Conservation (phyloP, 331 rosid genomes). For the Rhamnella rubrinervis region DNA sequence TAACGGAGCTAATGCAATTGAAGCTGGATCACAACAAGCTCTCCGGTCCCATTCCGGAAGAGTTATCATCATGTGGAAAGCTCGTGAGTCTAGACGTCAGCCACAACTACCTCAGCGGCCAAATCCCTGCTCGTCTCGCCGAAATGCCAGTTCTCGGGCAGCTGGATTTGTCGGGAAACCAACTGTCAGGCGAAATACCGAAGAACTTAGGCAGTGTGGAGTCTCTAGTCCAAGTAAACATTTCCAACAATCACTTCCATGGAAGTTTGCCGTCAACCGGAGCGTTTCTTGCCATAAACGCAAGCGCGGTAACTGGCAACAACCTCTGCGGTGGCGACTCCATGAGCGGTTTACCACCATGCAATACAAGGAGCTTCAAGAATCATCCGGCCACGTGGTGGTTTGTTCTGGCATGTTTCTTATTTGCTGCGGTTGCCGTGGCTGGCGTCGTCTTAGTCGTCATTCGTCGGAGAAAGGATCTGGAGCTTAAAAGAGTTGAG, state of each 20-base stretch:
- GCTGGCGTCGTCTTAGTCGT: constrained; percentile 23
- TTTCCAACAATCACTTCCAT: constrained; percentile 70
- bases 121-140: constrained; percentile 50
- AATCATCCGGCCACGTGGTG: constrained; percentile 37
- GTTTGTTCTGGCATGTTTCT: constrained; percentile 41
- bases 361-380: constrained; percentile 28
- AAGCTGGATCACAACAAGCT: constrained; percentile 65
- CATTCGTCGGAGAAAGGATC: constrained; percentile 38
- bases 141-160: constrained; percentile 71
- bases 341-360: constrained; percentile 57
- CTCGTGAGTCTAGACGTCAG: constrained; percentile 74
- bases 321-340: constrained; percentile 50
- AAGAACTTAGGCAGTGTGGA: constrained; percentile 40
- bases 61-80: constrained; percentile 49
- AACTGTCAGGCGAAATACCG: constrained; percentile 79
- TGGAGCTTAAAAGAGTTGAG: constrained; percentile 44
- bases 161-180: constrained; percentile 75
- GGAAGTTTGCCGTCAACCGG: constrained; percentile 76
- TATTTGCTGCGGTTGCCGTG: constrained; percentile 31
- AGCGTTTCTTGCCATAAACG: constrained; percentile 67
- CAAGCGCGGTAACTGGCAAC: constrained; percentile 72
- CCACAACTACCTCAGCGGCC: constrained; percentile 55
- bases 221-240: constrained; percentile 76
- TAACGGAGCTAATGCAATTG: constrained; percentile 51
- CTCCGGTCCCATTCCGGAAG: constrained; percentile 54